Evolutionary conservation across 2,329 filamentous ascomycete genomes (phyloP).

Genomic region (Diaporthe eres): DNA sequence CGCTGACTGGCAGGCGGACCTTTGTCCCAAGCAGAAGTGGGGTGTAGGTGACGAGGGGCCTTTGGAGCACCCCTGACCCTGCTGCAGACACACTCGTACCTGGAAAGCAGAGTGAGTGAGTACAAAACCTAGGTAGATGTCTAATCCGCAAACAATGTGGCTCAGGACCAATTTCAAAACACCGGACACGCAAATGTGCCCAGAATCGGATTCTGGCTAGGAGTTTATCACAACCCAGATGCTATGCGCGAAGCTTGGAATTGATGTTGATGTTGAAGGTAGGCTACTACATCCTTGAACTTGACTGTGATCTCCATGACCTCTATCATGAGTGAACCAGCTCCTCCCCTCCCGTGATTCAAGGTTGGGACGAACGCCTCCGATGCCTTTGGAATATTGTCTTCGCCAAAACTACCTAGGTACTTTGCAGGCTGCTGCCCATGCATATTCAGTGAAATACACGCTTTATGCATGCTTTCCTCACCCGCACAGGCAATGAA

Average conservation of each 20-base stretch:
- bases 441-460: background rate
- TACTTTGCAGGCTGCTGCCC: background rate
- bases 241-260: background rate
- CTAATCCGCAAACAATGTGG: background rate
- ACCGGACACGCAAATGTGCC: background rate
- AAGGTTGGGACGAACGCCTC: slow-evolving; percentile 6
- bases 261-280: background rate
- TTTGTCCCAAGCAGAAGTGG: slow-evolving; percentile 2
- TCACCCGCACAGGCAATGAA: background rate
- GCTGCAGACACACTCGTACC: background rate
- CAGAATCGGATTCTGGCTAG: background rate
- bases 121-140: background rate
- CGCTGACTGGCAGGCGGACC: slow-evolving; percentile 2
- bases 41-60: slow-evolving; percentile 26
- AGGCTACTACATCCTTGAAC: no score
- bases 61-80: slow-evolving; percentile 27
- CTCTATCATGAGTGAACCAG: background rate
- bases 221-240: background rate
- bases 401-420: background rate
- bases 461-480: background rate
- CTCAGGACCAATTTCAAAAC: no score
- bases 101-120: background rate
- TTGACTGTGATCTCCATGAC: background rate
- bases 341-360: background rate
- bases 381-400: background rate